Base-by-base conservation (phyloP, 225 moss, liverwort and hornwort genomes). In the Pseudisothecium myosuroides region DNA sequence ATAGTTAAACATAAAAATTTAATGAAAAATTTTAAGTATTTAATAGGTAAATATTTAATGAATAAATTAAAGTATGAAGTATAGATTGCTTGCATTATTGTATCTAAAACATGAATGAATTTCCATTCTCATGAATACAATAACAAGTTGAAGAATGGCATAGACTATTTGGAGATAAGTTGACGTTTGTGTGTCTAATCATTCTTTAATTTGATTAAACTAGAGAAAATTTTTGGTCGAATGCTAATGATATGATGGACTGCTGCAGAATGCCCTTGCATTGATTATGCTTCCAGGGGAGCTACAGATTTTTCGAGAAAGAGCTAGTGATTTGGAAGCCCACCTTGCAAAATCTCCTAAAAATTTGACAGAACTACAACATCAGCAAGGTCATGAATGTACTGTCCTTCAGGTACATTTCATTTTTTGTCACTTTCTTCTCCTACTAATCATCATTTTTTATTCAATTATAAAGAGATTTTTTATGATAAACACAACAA, bases 331-430 rank as follows among this genome's bases (percentile, higher is more conserved):
- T 68, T 82, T 94, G 5, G 88, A 91, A 83, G 61, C 55, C 8
- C 72, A 83, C 2, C 88, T 94, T 88, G 79, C 78, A 91, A 80
- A 87, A 23, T 90, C 90, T 85, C 63, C 90, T 71, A 87, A 91
- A 26, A 91, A 68, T 54, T 81, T 79, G 15, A 91, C 87, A 87
- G 85, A 62, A 39, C 4, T 94, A 12, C 81, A 90, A 82, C 67
- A n/a, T 29, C 77, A 85, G 85, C 86, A 91, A 89, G 92, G 92
- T 24, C 91, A 86, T 82, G 94, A 94, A 88, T 80, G 62, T n/a
- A 87, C 21, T 36, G 91, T 88, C 20, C 88, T 94, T 74, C 87
- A 90, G 79, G 94, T 94, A 85, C 34, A 43, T 17, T 36, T 79
- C 2, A 39, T 37, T 22, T 37, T 62, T 52, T 24, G 5, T 24